Conservation (phyloP, 164 flowering plant species). For the Macadamia integrifolia region DNA sequence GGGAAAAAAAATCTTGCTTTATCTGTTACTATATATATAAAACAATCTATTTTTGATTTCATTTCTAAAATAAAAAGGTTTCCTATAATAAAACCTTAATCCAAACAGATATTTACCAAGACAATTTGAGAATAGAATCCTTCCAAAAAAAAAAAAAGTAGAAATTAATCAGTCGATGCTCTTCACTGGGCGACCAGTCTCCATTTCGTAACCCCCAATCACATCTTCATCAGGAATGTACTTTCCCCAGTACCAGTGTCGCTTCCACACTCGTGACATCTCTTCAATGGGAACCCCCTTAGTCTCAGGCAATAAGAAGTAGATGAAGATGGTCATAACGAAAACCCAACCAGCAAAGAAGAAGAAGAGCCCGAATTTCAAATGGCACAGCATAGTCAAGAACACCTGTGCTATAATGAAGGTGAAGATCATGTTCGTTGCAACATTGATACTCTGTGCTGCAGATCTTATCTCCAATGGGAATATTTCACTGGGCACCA, state of each 20-base stretch:
- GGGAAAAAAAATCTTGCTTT: no score
- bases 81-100: no score
- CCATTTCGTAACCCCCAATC: background rate
- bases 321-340: constrained; percentile 4
- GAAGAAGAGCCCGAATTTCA: constrained; percentile 1
- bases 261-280: constrained; percentile 6
- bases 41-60: no score
- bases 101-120: no score
- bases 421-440: constrained; percentile 54
- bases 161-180: background rate
- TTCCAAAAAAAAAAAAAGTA: no score
- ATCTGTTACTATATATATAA: no score
- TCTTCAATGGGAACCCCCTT: constrained; percentile 6
- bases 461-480: constrained; percentile 87
- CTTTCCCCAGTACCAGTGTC: constrained; percentile 6
- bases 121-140: no score
- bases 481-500: constrained; percentile 86
- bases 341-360: constrained; percentile 1
- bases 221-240: constrained; percentile 4
- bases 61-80: no score
- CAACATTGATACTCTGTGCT: constrained; percentile 73
- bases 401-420: constrained; percentile 15
- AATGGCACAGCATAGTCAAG: constrained; percentile 4
- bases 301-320: constrained; percentile 4
- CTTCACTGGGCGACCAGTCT: background rate